Percentiles rank a stretch among this genome's conserved stretches.
phyloP scores from a whole-genome alignment of 1,139 yeast genomes.

The Pneumocystis sp. region DNA sequence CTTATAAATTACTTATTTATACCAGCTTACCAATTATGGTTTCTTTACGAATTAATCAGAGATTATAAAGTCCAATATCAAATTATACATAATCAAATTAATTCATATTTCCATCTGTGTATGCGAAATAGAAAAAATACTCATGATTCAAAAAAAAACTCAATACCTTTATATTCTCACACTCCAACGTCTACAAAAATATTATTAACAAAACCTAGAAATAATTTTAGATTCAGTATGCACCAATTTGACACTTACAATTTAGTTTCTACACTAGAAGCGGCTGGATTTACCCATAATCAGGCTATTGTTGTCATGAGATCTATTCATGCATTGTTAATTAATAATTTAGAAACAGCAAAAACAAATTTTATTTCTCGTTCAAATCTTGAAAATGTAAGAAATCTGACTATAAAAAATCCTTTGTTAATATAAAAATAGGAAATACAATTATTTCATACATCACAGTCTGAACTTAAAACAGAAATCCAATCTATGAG shows the following conservation, averaged over 20 bases:
- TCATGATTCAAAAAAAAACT: neutral
- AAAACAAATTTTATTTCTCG: constrained; percentile 14
- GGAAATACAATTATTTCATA: constrained; percentile 56
- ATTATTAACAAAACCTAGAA: neutral
- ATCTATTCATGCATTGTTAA: constrained; percentile 25
- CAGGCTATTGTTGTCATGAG: constrained; percentile 29
- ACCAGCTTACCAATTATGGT: neutral
- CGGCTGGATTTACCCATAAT: constrained; percentile 27
- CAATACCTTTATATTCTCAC: neutral
- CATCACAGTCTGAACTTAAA: constrained; percentile 76
- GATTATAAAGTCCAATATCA: neutral
- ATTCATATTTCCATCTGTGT: neutral
- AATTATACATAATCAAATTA: neutral
- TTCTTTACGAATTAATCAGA: neutral
- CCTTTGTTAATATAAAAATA: neutral
- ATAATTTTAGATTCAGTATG: constrained; percentile 5
- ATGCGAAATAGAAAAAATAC: neutral
- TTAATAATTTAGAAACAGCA: constrained; percentile 28
- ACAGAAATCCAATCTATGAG: constrained; percentile 67
- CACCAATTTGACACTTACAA: constrained; percentile 29
- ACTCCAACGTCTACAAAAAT: neutral
- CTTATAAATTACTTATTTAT: neutral
- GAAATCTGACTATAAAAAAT: neutral
- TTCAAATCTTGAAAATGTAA: constrained; percentile 15
- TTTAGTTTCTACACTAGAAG: constrained; percentile 24